Conservation (phyloP, 805 yeast species). For the Candida pseudoglaebosa region DNA sequence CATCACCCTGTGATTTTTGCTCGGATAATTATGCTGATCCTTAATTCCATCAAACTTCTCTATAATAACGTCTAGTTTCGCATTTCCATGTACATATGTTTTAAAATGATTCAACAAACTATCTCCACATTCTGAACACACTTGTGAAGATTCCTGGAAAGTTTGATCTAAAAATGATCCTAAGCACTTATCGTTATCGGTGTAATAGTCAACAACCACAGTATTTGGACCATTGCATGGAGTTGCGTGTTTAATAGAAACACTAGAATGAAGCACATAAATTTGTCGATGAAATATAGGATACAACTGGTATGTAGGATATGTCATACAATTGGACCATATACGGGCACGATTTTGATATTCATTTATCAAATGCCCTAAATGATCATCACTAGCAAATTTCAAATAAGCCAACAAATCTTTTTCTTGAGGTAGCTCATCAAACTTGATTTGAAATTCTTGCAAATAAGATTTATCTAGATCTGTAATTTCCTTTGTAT, state of each 20-base stretch:
- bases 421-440: conserved; percentile 32
- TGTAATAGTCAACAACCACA: conserved; percentile 80
- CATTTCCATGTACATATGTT: conserved; percentile 84
- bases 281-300: conserved; percentile 69
- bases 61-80: conserved; percentile 72
- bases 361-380: conserved; percentile 47
- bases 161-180: conserved; percentile 86
- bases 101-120: conserved; percentile 69
- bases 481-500: conserved; percentile 19
- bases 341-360: conserved; percentile 46
- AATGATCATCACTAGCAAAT: conserved; percentile 29
- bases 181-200: conserved; percentile 85
- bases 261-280: conserved; percentile 74
- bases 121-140: conserved; percentile 81
- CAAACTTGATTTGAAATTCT: conserved; percentile 23
- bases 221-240: conserved; percentile 91
- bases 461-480: conserved; percentile 22
- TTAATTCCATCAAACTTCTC: conserved; percentile 42
- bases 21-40: conserved; percentile 17
- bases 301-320: conserved; percentile 35
- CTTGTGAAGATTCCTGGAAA: conserved; percentile 58
- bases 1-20: conserved; percentile 57
- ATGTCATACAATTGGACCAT: conserved; percentile 37
- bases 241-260: conserved; percentile 76
- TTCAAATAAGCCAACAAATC: conserved; percentile 37